phyloP scores from a whole-genome alignment of 2,329 filamentous ascomycete species.

The Neopestalotiopsis rosae region DNA sequence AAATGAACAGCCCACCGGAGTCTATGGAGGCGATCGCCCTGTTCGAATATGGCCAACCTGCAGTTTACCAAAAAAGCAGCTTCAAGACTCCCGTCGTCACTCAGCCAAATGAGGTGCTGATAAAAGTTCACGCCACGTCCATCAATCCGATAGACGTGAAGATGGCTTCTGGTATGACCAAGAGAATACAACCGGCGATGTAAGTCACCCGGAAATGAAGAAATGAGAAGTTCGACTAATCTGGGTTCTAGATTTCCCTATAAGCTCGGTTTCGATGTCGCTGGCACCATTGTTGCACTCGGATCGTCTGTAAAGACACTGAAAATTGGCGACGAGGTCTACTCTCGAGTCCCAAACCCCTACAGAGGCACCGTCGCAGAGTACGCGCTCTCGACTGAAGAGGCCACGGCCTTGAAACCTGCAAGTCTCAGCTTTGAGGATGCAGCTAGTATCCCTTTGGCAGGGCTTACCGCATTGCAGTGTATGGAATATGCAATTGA shows the following conservation, averaged over 20 bases:
- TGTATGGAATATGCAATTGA: not conserved
- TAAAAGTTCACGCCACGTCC: not conserved
- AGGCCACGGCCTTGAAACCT: not conserved
- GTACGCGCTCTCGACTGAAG: not conserved
- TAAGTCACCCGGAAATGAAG: not conserved
- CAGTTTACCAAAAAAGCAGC: not conserved
- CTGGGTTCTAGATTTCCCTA: not conserved
- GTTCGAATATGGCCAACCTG: not conserved
- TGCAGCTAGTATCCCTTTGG: not conserved
- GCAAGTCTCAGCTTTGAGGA: not conserved
- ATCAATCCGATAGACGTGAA: not conserved
- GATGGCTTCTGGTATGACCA: not conserved
- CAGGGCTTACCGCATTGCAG: not conserved
- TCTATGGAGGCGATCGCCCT: not conserved
- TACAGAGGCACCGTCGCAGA: not conserved
- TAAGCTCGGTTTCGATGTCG: not conserved
- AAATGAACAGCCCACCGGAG: not conserved
- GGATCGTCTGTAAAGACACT: not conserved
- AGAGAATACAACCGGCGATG: not conserved
- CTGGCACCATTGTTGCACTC: not conserved
- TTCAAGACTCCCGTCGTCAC: not conserved
- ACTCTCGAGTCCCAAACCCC: not conserved
- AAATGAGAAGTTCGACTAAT: not conserved
- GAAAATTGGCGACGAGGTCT: not conserved
- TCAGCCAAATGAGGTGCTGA: not conserved